Evolutionary conservation across 768 basidiomycete species (phyloP), one percentile per base, ranked within the genome.

Genomic region (Phlebiopsis flavidoalba): DNA sequence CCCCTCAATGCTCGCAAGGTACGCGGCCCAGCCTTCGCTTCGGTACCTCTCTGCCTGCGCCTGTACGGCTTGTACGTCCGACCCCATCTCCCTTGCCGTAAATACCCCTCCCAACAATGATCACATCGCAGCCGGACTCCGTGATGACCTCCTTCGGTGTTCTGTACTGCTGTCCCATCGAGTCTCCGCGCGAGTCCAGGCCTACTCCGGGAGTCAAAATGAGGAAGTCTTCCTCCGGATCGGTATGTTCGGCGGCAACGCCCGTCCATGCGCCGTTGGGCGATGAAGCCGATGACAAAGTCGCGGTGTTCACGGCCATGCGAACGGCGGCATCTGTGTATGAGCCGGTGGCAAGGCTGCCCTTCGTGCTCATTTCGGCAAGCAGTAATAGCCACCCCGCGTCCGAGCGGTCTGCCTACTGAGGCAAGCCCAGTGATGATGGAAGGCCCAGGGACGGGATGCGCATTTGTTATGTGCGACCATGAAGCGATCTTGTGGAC

Each of bases 401-500:
- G 83, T 1, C 86, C 86, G 15, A 93, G 81, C 0, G 95, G 92
- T 8, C 87, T 74, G 45, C 97, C 97, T 40, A 98, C 84, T 6
- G 88, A 87, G 1, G 90, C 79, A 35, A 99, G 88, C 15, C 97
- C 96, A n/a, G 84, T 79, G 64, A 99, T 83, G 65, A 98, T 87
- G 14, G 94, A 94, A 3, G 95, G 93, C n/a, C 97, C 97, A 2
- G 97, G 95, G 37, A 98, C 86, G 10, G 90, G 85, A 73, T 98
- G 97, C 1, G 97, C 97, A 72, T 99, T 98, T 55, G 95, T 98
- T 68, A 99, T 85, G 69, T 99, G 93, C 11, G 97, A 84, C 97
- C 97, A 99, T 52, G 81, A 86, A 35, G 96, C 89, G 70, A 98
- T 98, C 69, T 87, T 91, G 78, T 98, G 89, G 14, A 95, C 81